Base-by-base conservation (phyloP, 495 filamentous ascomycete genomes). In the Neurospora hispaniola region DNA sequence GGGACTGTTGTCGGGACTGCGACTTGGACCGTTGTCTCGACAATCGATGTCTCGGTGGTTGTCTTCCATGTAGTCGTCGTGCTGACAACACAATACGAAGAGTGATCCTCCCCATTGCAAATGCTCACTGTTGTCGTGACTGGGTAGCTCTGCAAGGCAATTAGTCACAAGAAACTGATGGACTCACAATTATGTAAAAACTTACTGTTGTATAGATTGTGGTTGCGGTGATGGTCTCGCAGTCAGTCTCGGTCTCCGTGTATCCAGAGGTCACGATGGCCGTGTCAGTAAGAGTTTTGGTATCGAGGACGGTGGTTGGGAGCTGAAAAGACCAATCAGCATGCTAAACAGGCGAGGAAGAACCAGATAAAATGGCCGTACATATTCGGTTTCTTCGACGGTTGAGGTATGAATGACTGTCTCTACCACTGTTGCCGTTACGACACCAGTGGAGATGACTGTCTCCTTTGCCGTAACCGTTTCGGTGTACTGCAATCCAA, bases 21-120 rank as follows among this genome's bases (percentile, higher is more conserved):
- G 6, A 66, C 31, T 38, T 35, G 12, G 27, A 66, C 54, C 27
- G 42, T 73, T 40, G 75, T 71, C 46, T 71, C 69, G 11, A 48
- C 73, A 3, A 71, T 73, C 11, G 69, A 76, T 5, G 74, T 76
- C 59, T 43, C 76, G 4, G 75, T 80, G 4, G 71, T 74, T 38
- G 76, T 78, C 27, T 70, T 27, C 75, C 74, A 79, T 70, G 75
- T 68, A 9, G 78, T 81, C 4, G 72, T 76, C 18, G 77, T 77
- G 69, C 44, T 74, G 18, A 77, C 73, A n/a, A 74, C 73, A 71
- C 78, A 79, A 4, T 42, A 16, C 23, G 68, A 20, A 18, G 77
- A 71, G n/a, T 73, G 71, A 38, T 66, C 6, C 54, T 66, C 54
- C 12, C 70, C 70, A 41, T 76, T 74, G 68, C 77, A 78, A 35